A percentile compares a stretch with the other conserved stretches of the same genome.
Evolutionary conservation across 2,329 filamentous ascomycete species (phyloP).

Genomic region (Pseudonectria buxi): DNA sequence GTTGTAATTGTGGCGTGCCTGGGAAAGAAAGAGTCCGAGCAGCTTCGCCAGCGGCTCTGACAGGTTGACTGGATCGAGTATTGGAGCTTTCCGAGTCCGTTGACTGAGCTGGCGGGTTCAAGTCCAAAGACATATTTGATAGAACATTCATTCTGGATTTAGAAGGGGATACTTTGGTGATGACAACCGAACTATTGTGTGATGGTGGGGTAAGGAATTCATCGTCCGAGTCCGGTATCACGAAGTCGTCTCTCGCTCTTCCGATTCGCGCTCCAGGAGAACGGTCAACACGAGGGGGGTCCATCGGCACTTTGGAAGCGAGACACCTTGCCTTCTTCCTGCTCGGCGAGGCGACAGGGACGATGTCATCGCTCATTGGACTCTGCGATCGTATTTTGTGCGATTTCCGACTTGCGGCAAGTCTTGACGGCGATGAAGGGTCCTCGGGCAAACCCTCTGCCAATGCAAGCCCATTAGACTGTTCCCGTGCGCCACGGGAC

Average conservation of each 20-base stretch:
- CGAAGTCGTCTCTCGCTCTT: slow-evolving; percentile 25
- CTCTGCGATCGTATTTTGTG: slow-evolving; percentile 8
- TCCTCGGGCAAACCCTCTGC: slow-evolving; percentile 13
- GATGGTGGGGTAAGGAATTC: slow-evolving; percentile 38
- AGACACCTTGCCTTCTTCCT: slow-evolving; percentile 3
- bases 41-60: slow-evolving; percentile 5
- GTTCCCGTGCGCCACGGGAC: slow-evolving; percentile 12
- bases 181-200: slow-evolving; percentile 12
- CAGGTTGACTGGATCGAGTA: slow-evolving; percentile 1
- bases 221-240: slow-evolving; percentile 53
- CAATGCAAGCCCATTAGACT: slow-evolving; percentile 1
- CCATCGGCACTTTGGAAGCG: background rate
- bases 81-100: too few relatives aligned
- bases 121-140: too few relatives aligned
- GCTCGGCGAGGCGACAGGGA: slow-evolving; percentile 3
- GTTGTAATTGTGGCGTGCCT: background rate
- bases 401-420: slow-evolving; percentile 8
- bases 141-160: too few relatives aligned
- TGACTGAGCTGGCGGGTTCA: too few relatives aligned
- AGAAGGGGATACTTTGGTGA: slow-evolving; percentile 3
- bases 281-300: background rate
- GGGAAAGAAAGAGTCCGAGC: background rate
- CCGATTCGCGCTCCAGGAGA: slow-evolving; percentile 1
- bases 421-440: slow-evolving; percentile 23
- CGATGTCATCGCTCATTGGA: slow-evolving; percentile 2